Base-by-base conservation (phyloP, 2,329 filamentous ascomycete species). In the Delphinella strobiligena region DNA sequence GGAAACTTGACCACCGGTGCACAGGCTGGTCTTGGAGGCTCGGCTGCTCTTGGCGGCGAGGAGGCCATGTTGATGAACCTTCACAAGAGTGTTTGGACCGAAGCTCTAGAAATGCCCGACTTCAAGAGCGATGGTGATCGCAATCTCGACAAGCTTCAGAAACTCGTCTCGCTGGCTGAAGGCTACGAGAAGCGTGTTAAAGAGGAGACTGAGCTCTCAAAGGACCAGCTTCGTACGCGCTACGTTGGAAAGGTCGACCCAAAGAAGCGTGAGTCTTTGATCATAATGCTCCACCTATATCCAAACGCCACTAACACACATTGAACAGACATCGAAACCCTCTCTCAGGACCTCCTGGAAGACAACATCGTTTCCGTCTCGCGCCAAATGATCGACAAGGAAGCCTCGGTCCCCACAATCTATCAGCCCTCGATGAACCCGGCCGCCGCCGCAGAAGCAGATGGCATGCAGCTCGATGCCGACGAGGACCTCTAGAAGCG, bases 1-100 rank as follows among this genome's bases (percentile, higher is more conserved):
- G 44, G 41, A 16, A 38, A 33, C 9, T 34, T 34, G 17, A 40
- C 37, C 7, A 41, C 38, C 14, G 22, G 34, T 14, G 37, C 42
- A 4, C 40, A 40, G 19, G 39, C 38, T 11, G 40, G 18, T 9
- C 8, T 31, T 7, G 36, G 32, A 12, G 31, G 14, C 7, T 36
- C 41, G 9, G 36, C 30, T 18, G 40, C 35, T 17, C 34, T 47
- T 9, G 45, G 86, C 1, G 71, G 98, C 37, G 91, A 98, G 62
- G 93, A 98, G 71, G 96, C 94, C 64, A 98, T 98, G 91, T 66
- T 98, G 54, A 98, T 98, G 93, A 98, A 98, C 61, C 69, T 98
- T 49, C 91, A 98, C 74, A 98, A 98, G 72, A 91, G 96, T 52
- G 88, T 95, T 33, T 98, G 91, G 91, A 98, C 93, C 1, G 91